Evolutionary conservation across 495 filamentous ascomycete genomes (phyloP), one percentile per base, ranked within the genome.

Genomic region (Parathielavia appendiculata): DNA sequence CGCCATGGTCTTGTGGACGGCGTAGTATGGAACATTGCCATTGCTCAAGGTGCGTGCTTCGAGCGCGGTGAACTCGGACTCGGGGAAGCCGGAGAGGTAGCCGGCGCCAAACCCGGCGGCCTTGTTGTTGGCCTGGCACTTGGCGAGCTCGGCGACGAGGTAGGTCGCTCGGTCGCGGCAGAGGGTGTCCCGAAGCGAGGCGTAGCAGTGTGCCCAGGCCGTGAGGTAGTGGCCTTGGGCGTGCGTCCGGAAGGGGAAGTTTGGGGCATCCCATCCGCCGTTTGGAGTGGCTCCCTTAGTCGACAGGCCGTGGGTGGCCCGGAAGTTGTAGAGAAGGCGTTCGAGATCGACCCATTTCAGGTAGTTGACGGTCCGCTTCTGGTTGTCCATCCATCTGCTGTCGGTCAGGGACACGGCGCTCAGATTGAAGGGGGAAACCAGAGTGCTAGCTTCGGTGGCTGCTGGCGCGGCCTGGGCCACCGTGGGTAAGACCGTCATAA

Each of bases 231-330:
- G 72, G 3, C 72, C 72, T 55, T 75, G 72, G 44, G 60, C 46
- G 39, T 75, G 72, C 12, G 66, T 63, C 39, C 72, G 72, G 51
- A 75, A 75, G 16, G 72, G 72, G 44, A 75, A 75, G 46, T 62
- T 55, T 5, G 72, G 72, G 1, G 63, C 69, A 60, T 75, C 72
- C 72, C 72, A 75, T 13, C 72, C 72, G 12, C 68, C 68, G 54
- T 72, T 72, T 2, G 58, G 22, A 5, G 57, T 26, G 5, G 69
- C 72, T 5, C 68, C 65, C 4, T 65, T 61, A 22, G 71, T 73
- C 14, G 67, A 68, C 0, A 73, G 51, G 14, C 61, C 54, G 56
- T 75, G 72, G 58, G 65, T 75, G 10, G 58, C 39, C 1, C 72
- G 67, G 59, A 75, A 75, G 57, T 66, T 64, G 56, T 75, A 75